phyloP scores from a whole-genome alignment of 176 grass and related monocot genomes.

The Guadua angustifolia region DNA sequence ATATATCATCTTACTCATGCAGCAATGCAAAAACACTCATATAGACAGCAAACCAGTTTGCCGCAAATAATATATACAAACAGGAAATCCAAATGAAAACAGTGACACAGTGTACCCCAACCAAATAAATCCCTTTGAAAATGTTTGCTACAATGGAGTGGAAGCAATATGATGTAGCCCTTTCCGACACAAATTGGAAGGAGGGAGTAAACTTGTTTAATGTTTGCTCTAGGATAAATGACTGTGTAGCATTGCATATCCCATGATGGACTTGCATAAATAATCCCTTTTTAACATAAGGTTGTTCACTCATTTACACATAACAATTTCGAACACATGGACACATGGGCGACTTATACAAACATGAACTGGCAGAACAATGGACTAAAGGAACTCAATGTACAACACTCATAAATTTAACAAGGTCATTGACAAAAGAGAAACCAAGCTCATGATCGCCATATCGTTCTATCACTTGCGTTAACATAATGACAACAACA shows the following conservation, averaged over 20 bases:
- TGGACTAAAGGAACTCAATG: background rate
- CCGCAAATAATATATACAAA: constrained; percentile 13
- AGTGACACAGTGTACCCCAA: background rate
- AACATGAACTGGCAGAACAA: background rate
- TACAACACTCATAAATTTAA: background rate
- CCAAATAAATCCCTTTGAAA: constrained; percentile 18
- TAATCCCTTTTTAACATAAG: background rate
- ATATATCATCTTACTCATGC: background rate
- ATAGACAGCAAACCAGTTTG: constrained; percentile 31
- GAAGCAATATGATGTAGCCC: background rate
- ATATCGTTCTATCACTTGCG: background rate
- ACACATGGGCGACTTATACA: background rate
- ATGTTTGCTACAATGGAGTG: background rate
- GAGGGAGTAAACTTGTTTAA: constrained; percentile 4
- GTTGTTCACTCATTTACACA: background rate
- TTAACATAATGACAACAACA: background rate
- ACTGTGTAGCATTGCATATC: background rate
- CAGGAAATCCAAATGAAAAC: constrained; percentile 27
- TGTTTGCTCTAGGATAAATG: background rate
- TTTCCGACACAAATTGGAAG: constrained; percentile 4
- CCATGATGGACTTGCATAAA: background rate
- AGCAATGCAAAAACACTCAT: constrained; percentile 7
- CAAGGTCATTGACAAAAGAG: background rate
- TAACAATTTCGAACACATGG: constrained; percentile 17
- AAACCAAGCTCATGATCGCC: background rate